Evolutionary conservation across 73 alveolate species (phyloP).

Genomic region (Uronychia binucleata): DNA sequence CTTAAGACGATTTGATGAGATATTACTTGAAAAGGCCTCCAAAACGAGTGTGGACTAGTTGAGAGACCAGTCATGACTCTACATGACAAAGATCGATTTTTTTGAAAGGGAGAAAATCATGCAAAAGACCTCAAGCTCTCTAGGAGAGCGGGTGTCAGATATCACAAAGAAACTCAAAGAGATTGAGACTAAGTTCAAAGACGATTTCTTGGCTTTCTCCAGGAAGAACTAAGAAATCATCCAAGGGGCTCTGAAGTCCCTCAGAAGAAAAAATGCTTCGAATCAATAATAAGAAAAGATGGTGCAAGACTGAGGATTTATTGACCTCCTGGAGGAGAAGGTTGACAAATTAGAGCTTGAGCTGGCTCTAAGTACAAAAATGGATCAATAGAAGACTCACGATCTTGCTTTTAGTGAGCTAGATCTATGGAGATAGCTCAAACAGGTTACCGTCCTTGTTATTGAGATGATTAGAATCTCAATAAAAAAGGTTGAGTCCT

Average conservation of each 20-base stretch:
- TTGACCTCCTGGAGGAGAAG: neutral
- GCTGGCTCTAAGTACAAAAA: neutral
- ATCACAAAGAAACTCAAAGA: neutral
- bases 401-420: neutral
- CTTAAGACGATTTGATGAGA: neutral
- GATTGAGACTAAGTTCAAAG: neutral
- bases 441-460: neutral
- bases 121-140: neutral
- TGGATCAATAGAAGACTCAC: neutral
- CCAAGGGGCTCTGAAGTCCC: neutral
- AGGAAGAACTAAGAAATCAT: neutral
- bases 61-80: neutral
- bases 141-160: neutral
- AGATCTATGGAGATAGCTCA: neutral
- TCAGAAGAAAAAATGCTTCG: neutral
- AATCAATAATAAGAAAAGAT: neutral
- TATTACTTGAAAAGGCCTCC: neutral
- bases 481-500: neutral
- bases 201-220: neutral
- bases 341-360: neutral
- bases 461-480: neutral
- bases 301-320: neutral
- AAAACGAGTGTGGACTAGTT: neutral
- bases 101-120: neutral
- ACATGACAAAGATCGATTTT: neutral